These are phyloP conservation scores for Dothistroma septosporum DNA, from an alignment of 2,329 filamentous ascomycete species.

Conservation along the genomic window DNA sequence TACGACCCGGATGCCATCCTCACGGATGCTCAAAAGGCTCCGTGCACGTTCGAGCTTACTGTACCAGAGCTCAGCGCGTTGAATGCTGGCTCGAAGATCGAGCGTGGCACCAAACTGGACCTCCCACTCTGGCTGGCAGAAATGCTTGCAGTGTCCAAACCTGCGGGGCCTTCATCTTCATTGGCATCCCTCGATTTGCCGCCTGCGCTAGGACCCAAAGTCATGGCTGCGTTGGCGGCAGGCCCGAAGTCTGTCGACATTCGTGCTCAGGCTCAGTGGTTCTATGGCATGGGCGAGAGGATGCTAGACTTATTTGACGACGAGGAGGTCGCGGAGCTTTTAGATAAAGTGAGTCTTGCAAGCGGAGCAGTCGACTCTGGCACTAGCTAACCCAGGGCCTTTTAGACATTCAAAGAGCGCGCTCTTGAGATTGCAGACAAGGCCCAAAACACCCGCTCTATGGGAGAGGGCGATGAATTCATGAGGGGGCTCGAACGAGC, in stretches of 20 bases:
- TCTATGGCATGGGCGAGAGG: conserved; percentile 78
- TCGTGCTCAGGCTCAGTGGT: conserved; percentile 76
- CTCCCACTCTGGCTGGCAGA: conserved; percentile 93
- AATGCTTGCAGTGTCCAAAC: conserved; percentile 69
- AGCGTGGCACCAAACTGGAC: conserved; percentile 71
- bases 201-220: conserved; percentile 67
- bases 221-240: conserved; percentile 85
- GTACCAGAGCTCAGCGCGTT: conserved; percentile 84
- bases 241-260: conserved; percentile 82
- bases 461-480: conserved; percentile 62
- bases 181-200: conserved; percentile 81
- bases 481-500: conserved; percentile 83
- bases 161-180: conserved; percentile 44
- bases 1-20: conserved; percentile 82
- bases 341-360: conserved; percentile 39
- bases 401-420: conserved; percentile 71
- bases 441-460: conserved; percentile 69
- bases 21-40: conserved; percentile 89
- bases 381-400: conserved; percentile 1
- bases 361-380: not conserved
- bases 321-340: conserved; percentile 66
- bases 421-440: conserved; percentile 82
- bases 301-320: conserved; percentile 92
- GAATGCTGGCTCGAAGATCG: conserved; percentile 68
- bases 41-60: conserved; percentile 89